Base-by-base conservation (phyloP, 768 basidiomycete species). In the Tylopilus cervinicoccineus region DNA sequence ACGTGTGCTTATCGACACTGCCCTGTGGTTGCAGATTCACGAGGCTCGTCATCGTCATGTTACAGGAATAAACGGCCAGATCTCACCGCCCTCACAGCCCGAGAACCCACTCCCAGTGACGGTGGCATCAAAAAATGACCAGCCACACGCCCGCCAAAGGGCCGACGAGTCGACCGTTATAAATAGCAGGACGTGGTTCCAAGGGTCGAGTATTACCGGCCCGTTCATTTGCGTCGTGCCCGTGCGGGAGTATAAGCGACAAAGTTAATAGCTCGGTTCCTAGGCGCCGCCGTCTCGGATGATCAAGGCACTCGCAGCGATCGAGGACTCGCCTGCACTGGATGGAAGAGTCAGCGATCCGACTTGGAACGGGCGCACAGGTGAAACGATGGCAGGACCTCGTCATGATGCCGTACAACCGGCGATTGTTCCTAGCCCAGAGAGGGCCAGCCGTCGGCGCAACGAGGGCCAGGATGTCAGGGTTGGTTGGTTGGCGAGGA, bases 261-360 rank as follows among this genome's bases (percentile, higher is more conserved):
- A 34, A 20, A 10, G 34, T 16, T 34, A 20, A 42, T 27, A 33
- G 38, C 40, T 47, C 49, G 49, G 57, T 56, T 24, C 57, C 53
- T 59, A 37, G 31, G 6, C 32, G 42, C 34, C 27, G 32, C 39
- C 13, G 11, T 12, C 19, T 38, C 45, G 34, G 47, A 27, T 16
- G 12, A 28, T 17, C 33, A 33, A 20, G 3, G 11, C 23, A 44
- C 50, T 17, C 37, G 43, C 7, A 14, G 13, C 12, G 17, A 27
- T 45, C 14, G 33, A 26, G 43, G 42, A 33, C 16, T 13, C n/a
- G 16, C 7, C 14, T 33, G n/a, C 2, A 8, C 17, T n/a, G n/a
- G 1, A 9, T 19, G 10, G 34, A 3, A 5, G 19, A 20, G 34
- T 6, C 17, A 36, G 34, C 11, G 19, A 19, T 36, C 14, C 34